Base-by-base conservation (phyloP, 192 early-diverging fungal genomes). In the Coemansia nantahalensis region DNA sequence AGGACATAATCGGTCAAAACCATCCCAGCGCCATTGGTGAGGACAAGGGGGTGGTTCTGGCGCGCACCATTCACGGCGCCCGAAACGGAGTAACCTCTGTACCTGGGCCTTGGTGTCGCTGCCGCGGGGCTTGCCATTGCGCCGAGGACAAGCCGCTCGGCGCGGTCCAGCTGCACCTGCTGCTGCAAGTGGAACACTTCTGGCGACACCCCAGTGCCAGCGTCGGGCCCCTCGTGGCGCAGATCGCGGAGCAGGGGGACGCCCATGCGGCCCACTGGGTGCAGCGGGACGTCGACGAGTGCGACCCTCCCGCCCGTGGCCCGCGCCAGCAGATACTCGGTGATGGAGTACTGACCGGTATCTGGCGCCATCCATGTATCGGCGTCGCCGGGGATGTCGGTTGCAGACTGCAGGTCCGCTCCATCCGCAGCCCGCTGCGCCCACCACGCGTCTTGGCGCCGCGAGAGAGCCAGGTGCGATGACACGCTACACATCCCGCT, bases 311-410 rank as follows among this genome's bases (percentile, higher is more conserved):
- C n/a, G 18, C 35, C 45, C 18, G 52, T 51, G 10, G 70, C 58
- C 3, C 54, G 54, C 18, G 62, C 47, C 19, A 73, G 35, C 46
- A 73, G 33, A 54, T 62, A 65, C 14, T 73, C 62, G 46, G 60
- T 73, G 47, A 73, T 56, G 13, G 62, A 55, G 18, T 54, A 48
- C 59, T 73, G 70, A 13, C 59, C 54, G 16, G 70, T 73, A 32
- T 58, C 56, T 0, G 70, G 70, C 10, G 54, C 45, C 39, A 73
- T 54, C 70, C 70, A 73, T 11, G 70, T 66, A 37, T 73, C 62
- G 14, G 54, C 62, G 28, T 53, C 26, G 42, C 34, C 49, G 8
- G 58, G 62, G 35, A 54, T 50, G 34, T 49, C 44, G n/a, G 19
- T 33, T 21, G 54, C 17, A 5, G 46, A 45, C 14, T 38, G 32